Conservation (phyloP, 345 rosid genomes). For the Nephelium lappaceum region DNA sequence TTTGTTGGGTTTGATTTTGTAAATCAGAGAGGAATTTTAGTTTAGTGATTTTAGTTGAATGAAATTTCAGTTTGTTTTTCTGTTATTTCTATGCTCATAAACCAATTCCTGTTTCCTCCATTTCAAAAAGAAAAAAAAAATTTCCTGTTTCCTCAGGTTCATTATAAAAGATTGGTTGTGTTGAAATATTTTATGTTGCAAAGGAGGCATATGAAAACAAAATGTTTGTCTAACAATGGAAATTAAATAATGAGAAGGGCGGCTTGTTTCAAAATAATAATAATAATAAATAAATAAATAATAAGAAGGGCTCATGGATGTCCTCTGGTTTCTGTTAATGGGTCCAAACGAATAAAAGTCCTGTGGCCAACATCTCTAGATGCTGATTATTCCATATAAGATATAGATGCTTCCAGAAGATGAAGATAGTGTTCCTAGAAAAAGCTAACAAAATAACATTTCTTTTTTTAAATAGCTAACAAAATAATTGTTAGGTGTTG, state of each 20-base stretch:
- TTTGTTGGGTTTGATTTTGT: constrained; percentile 5
- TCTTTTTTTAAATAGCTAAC: no score
- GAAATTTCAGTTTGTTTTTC: neutral
- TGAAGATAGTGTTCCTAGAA: neutral
- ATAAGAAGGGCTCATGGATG: no score
- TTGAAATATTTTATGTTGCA: no score
- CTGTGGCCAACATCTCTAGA: neutral
- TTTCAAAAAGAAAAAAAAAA: no score
- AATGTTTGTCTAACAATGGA: neutral
- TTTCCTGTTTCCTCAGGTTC: neutral
- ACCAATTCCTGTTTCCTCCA: neutral
- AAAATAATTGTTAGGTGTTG: neutral
- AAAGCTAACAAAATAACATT: neutral
- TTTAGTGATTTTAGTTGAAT: constrained; percentile 4
- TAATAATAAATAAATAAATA: no score
- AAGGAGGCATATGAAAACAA: neutral
- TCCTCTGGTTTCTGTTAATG: neutral
- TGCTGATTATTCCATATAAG: neutral
- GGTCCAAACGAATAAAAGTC: neutral
- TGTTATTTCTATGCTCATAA: neutral
- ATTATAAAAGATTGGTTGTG: neutral
- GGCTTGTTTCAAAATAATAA: no score
- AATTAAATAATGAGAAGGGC: no score
- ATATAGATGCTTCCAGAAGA: neutral
- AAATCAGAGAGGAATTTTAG: neutral